Evolutionary conservation across 257 asterid species (phyloP), one percentile per base, ranked within the genome.

Genomic region (Perilla frutescens): DNA sequence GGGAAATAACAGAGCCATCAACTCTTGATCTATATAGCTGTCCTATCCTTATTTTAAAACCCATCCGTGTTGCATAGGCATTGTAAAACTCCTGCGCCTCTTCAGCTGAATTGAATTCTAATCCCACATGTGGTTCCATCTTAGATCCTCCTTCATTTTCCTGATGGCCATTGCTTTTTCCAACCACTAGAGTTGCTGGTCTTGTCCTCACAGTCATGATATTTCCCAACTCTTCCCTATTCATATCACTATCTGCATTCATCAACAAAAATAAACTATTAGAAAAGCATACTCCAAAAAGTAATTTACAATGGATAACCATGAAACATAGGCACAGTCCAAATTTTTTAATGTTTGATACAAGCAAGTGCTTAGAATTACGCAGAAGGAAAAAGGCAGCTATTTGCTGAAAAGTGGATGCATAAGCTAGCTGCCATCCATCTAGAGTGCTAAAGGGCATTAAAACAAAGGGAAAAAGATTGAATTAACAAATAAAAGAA

Each of bases 41-140:
- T 41, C 98, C 97, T 40, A 91, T 91, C 76, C 98, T 85, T 61
- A 91, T 91, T 76, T 86, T 91, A 81, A 93, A 93, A 70, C 98
- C 98, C 37, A 73, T 76, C 62, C 83, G 90, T 11, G 91, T 77
- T 54, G 98, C 97, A 68, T 93, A 91, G 5, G 72, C 61, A 75
- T 72, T 89, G 81, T 93, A 91, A 77, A 88, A 84, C 74, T 93
- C 97, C 66, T 93, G 98, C 2, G 98, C 98, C 55, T 87, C 97
- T 68, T 93, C 98, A 58, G 96, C 90, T 54, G 96, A 72, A 82
- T 89, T 84, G 68, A 93, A 93, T 80, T 93, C 97, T 67, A 88
- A 84, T 47, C 98, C 98, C n/a, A 83, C 88, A 5, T 70, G 78
- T 45, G 92, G 98, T 77, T 89, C 97, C 70, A 79, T 77, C 59